Percentiles rank a stretch among this genome's conserved stretches.
Evolutionary conservation across 768 basidiomycete species (phyloP).

Genomic region (Omphalotus guepiniiformis): DNA sequence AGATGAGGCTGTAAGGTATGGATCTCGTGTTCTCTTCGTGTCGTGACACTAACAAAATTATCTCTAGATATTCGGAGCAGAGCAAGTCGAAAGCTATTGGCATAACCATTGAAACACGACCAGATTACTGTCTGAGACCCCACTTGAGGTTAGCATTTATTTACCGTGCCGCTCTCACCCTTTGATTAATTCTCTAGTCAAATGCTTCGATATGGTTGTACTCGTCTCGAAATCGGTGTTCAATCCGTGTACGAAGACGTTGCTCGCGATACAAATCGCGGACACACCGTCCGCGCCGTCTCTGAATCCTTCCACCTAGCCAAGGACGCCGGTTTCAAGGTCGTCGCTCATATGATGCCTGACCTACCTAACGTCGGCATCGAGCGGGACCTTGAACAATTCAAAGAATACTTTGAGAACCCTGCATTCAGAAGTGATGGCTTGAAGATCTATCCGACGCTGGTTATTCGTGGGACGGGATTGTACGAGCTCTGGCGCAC

Average conservation of each 20-base stretch:
- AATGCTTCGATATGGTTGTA: conserved; percentile 99
- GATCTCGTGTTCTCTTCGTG: not conserved
- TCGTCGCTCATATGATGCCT: conserved; percentile 99
- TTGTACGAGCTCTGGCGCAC: conserved; percentile 95
- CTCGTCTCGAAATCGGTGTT: conserved; percentile 96
- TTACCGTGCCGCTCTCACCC: not conserved
- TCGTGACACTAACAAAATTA: not conserved
- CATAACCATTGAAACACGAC: conserved; percentile 97
- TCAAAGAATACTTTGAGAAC: conserved; percentile 99
- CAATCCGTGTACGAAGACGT: conserved; percentile 99
- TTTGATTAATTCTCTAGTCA: conserved; percentile 49
- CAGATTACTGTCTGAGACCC: conserved; percentile 96
- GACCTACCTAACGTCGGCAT: conserved; percentile 97
- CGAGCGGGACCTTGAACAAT: conserved; percentile 96
- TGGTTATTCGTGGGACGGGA: conserved; percentile 96
- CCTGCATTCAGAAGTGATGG: conserved; percentile 97
- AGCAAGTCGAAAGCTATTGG: conserved; percentile 98
- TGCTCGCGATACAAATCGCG: conserved; percentile 96
- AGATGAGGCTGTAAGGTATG: conserved; percentile 88
- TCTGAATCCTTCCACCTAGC: conserved; percentile 96
- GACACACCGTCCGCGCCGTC: conserved; percentile 96
- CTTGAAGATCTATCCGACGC: conserved; percentile 95
- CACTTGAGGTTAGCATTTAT: conserved; percentile 75
- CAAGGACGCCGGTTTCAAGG: conserved; percentile 99
- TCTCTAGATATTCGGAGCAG: conserved; percentile 84